Base-by-base conservation (phyloP, 495 filamentous ascomycete species). In the Neohortaea acidophila region DNA sequence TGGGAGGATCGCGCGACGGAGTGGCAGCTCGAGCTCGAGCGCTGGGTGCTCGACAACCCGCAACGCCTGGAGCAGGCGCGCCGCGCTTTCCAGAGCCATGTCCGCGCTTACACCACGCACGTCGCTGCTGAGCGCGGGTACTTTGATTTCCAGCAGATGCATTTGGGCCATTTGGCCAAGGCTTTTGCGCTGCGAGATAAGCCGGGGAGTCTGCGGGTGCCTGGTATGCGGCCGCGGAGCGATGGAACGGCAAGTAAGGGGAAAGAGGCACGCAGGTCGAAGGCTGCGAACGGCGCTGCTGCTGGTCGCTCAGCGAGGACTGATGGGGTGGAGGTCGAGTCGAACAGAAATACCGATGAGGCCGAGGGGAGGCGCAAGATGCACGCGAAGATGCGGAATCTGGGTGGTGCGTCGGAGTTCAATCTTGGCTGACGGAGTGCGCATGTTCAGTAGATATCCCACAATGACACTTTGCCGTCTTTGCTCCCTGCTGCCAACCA, bases 41-140 rank as follows among this genome's bases (percentile, higher is more conserved):
- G 79, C 4, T 84, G 81, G 77, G 63, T 71, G 3, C 51, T 77
- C 3, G 69, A 72, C 14, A 67, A 73, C 34, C 63, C 67, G 5
- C 57, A 66, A 29, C 66, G 70, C 24, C 68, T 85, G 1, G 79
- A 81, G 41, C 64, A 82, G 57, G 86, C 77, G 0, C 67, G 80
- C 7, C 73, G 78, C 32, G 89, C 78, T 0, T 97, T 79, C 63
- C 81, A 87, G 46, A 89, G 82, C 12, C 86, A 96, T 52, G 75
- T 96, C 34, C 68, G 91, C 12, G 89, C 91, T 0, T 97, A 97
- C 52, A 82, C 91, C 2, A 97, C 89, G 1, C 89, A 96, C 58
- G 76, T 91, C 7, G 69, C 76, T 8, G 69, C 73, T 37, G 89
- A 97, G 61, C 70, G 87, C 23, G 59, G 56, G 21, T 81, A 79